phyloP scores from a whole-genome alignment of 371 early-diverging fungal species.

The Rhizopus arrhizus region DNA sequence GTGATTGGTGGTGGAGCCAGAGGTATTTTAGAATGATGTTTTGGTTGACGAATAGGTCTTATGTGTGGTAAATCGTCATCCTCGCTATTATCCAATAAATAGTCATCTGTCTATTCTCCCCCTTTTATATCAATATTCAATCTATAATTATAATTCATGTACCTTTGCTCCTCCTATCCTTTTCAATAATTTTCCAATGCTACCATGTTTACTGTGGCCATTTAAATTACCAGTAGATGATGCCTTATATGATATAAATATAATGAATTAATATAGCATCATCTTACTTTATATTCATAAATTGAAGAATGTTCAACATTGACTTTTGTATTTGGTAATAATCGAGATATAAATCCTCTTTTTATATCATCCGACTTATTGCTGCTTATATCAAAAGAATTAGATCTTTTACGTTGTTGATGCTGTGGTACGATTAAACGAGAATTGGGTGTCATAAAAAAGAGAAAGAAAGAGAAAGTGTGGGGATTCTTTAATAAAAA shows the following conservation, averaged over 20 bases:
- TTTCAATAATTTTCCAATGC: constrained; percentile 30
- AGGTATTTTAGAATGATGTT: constrained; percentile 24
- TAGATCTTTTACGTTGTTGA: constrained; percentile 21
- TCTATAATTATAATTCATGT: background rate
- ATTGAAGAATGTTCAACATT: background rate
- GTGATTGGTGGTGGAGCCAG: constrained; percentile 27
- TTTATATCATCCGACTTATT: constrained; percentile 10
- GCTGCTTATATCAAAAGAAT: constrained; percentile 7
- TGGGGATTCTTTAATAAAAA: background rate
- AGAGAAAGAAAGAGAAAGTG: constrained; percentile 7
- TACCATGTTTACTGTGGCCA: background rate
- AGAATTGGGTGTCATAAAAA: constrained; percentile 32
- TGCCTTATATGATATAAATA: background rate
- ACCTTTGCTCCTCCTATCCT: constrained; percentile 23
- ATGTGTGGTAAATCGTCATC: constrained; percentile 17
- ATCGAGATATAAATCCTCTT: constrained; percentile 28
- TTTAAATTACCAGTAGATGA: background rate
- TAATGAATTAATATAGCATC: background rate
- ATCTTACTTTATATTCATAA: background rate
- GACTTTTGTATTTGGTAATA: constrained; percentile 6
- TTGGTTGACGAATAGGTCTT: constrained; percentile 16
- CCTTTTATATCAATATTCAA: background rate
- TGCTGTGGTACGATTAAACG: constrained; percentile 17
- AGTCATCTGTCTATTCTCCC: background rate
- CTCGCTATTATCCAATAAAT: background rate